Conservation (phyloP, 306 rosid species). For the Betula pendula region DNA sequence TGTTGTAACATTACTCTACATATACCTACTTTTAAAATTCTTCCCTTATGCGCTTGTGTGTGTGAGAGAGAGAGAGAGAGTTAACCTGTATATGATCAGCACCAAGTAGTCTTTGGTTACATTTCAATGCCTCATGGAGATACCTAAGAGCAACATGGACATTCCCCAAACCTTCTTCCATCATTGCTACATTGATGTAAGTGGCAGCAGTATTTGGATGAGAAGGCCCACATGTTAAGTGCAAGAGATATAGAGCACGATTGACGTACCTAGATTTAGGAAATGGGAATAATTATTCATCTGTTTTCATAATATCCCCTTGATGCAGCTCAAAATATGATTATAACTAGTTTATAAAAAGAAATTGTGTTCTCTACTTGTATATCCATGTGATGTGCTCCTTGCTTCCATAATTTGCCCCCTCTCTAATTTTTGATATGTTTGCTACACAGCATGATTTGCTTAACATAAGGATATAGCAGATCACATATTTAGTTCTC, state of each 20-base stretch:
- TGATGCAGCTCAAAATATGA: neutral
- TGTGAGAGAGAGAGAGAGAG: constrained; percentile 23
- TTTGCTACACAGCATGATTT: neutral
- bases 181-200: constrained; percentile 97
- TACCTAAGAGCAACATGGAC: constrained; percentile 96
- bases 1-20: neutral
- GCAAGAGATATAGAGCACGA: constrained; percentile 93
- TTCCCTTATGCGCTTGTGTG: neutral
- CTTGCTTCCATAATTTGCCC: neutral
- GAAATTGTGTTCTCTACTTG: neutral
- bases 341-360: neutral
- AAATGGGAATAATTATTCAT: constrained; percentile 7
- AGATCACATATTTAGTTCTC: neutral
- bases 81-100: constrained; percentile 95
- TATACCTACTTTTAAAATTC: constrained; percentile 1
- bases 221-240: constrained; percentile 95
- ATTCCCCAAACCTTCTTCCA: constrained; percentile 99
- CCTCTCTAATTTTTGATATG: neutral
- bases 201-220: constrained; percentile 99
- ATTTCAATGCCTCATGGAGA: constrained; percentile 96
- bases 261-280: constrained; percentile 72
- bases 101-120: constrained; percentile 94
- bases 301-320: constrained; percentile 2
- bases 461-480: neutral
- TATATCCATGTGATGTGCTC: neutral